These are phyloP conservation scores for Lactifluus rugatus DNA, from an alignment of 768 basidiomycete genomes.

Conservation along the genomic window DNA sequence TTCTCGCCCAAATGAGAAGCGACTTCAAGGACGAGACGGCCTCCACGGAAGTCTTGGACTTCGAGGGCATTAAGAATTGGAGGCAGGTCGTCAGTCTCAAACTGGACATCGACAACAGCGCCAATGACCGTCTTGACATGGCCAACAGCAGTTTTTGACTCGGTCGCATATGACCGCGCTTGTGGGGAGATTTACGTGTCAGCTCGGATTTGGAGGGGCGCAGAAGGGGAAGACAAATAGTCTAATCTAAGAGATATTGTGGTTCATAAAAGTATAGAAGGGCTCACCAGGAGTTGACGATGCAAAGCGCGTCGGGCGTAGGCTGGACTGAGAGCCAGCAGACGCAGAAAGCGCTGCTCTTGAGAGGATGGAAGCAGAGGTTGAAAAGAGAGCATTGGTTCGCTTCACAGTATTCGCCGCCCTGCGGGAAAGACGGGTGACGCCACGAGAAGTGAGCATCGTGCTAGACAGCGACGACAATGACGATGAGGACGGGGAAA, in stretches of 20 bases:
- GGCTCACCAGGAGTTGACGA: constrained; percentile 45
- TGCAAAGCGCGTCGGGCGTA: constrained; percentile 42
- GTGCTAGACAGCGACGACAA: constrained; percentile 31
- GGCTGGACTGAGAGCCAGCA: constrained; percentile 36
- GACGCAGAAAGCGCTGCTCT: constrained; percentile 39
- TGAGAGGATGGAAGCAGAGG: constrained; percentile 45
- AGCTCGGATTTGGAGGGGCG: constrained; percentile 17
- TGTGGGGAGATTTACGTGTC: constrained; percentile 27
- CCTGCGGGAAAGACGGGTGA: constrained; percentile 81
- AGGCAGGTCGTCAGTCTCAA: constrained; percentile 88
- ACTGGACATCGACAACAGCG: constrained; percentile 99
- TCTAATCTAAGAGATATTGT: not conserved
- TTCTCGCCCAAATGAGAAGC: constrained; percentile 98
- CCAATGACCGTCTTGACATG: constrained; percentile 98
- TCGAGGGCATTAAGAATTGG: constrained; percentile 99
- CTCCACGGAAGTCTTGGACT: constrained; percentile 88
- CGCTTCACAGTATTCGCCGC: constrained; percentile 66
- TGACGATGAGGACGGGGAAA: constrained; percentile 18
- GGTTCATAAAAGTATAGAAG: not conserved
- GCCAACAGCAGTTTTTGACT: constrained; percentile 64
- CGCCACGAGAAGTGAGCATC: constrained; percentile 84
- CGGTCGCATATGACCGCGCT: constrained; percentile 85
- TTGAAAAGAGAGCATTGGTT: constrained; percentile 74
- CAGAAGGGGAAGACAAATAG: constrained; percentile 11
- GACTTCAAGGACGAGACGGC: constrained; percentile 98